Evolutionary conservation across 768 basidiomycete species (phyloP), one percentile per base, ranked within the genome.

Genomic region (Leccinum uliginosum): DNA sequence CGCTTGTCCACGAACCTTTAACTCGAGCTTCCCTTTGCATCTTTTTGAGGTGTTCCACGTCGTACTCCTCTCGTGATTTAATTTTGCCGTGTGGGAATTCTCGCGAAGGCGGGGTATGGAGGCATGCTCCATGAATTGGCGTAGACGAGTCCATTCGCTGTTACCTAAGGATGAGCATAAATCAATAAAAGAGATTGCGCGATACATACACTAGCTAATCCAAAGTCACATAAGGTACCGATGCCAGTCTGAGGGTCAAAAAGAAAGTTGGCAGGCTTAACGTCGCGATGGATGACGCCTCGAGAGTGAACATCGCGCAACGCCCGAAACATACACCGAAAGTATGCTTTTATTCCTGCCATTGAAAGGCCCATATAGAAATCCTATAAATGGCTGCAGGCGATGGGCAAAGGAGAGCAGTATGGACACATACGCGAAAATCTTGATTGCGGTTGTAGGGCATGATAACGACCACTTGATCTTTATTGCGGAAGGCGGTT

Each of bases 241-340:
- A 85, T 77, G 10, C 89, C 88, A 7, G 86, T 88, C 35, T 79
- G 82, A 35, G 91, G 87, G 70, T 98, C 92, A 70, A 88, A 98
- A 34, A 98, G 79, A 70, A 98, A 98, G 71, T 98, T 98, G 58
- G 95, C 96, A 21, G 96, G 95, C 69, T 98, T 98, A 64, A 98
- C 91, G 72, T 98, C 96, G 46, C 96, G 91, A 71, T 98, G 96
- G 51, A 98, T 91, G 65, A 98, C 87, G 6, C 83, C 83, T 53
- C 93, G 80, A 11, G 83, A 75, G 69, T 98, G 95, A 24, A 93
- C 87, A 66, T 96, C 93, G 49, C 89, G 84, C 53, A 98, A 72
- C 3, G 91, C 95, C 44, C 91, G 87, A 70, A 98, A 86, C 73
- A 99, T 83, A 68, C 91, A 93, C 34, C 89, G 84, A 63, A 98